Percentiles rank a stretch among this genome's conserved stretches.
Conservation (phyloP, 2,329 filamentous ascomycete genomes). For the Xylaria sp. region DNA sequence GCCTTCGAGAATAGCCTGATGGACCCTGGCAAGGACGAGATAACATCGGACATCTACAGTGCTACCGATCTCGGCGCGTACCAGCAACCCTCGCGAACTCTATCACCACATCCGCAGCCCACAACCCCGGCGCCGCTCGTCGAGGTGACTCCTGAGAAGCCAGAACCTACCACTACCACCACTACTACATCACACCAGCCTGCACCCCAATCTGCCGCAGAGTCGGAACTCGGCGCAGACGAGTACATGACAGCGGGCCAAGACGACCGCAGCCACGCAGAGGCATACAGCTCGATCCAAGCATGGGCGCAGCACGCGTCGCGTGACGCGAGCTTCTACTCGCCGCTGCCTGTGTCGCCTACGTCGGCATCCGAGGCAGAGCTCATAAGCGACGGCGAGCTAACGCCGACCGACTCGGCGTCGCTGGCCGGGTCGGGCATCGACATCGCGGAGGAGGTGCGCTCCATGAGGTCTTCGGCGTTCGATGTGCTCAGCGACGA, state of each 20-base stretch:
- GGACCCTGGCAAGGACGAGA: conserved; percentile 59
- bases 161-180: not conserved
- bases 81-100: conserved; percentile 23
- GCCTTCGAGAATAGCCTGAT: conserved; percentile 55
- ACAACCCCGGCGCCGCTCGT: conserved; percentile 41
- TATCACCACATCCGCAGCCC: conserved; percentile 3
- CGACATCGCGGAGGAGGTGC: conserved; percentile 57
- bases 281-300: conserved; percentile 69
- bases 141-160: conserved; percentile 42
- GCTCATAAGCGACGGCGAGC: conserved; percentile 62
- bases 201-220: conserved; percentile 35
- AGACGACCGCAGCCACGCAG: conserved; percentile 51
- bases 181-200: not conserved
- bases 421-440: conserved; percentile 64
- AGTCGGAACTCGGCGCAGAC: conserved; percentile 55
- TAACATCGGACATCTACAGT: conserved; percentile 65
- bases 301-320: conserved; percentile 71
- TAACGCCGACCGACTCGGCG: conserved; percentile 68
- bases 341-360: conserved; percentile 65
- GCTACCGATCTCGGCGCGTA: conserved; percentile 59
- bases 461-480: conserved; percentile 50
- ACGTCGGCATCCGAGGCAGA: conserved; percentile 63
- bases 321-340: conserved; percentile 64
- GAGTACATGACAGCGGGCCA: conserved; percentile 65
- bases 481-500: conserved; percentile 70